Base-by-base conservation (phyloP, 805 yeast species). In the Wickerhamiella dianesei region DNA sequence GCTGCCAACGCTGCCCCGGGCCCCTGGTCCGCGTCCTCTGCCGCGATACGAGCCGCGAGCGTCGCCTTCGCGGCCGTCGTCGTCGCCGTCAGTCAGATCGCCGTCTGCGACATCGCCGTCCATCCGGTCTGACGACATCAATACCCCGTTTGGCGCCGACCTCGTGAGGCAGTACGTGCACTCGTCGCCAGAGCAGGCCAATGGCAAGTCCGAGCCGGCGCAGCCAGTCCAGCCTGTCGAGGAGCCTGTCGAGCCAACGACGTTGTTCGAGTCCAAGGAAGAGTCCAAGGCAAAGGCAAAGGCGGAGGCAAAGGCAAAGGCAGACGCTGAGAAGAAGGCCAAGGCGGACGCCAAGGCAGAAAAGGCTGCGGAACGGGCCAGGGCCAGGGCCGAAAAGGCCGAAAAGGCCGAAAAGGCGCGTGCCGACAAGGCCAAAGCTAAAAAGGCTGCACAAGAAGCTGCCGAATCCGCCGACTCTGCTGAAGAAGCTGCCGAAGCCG, bases 81-180 rank as follows among this genome's bases (percentile, higher is more conserved):
- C 32, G 12, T 25, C 32, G 32, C 32, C 32, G 12, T 25, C 32
- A 25, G 12, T 12, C 6, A 6, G 32, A 25, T 6, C 32, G 32
- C 32, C 32, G 12, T 6, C 12, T 25, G 9, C 32, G 32, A 25
- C 6, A 25, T 25, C 32, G 9, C 12, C 32, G 9, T 12, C 32
- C 6, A 12, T 25, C n/a, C n/a, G n/a, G 32, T 25, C 32, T 25
- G 32, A 25, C 32, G 32, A 25, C 8, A 17, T 36, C 8, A 22
- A 39, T 39, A 39, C 41, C n/a, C 41, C 41, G 5, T 39, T 39
- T 22, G 41, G 41, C 6, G 22, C 41, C 4, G 41, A 39, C 5
- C 25, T 18, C 16, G 41, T 39, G 25, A 14, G 17, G 8, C 39
- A 14, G 39, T 14, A 47, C 25, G 32, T 17, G 18, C 21, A 45